Percentiles rank a stretch among this genome's conserved stretches.
phyloP scores from a whole-genome alignment of 2,329 filamentous ascomycete species.

The Chaetomium globosum region DNA sequence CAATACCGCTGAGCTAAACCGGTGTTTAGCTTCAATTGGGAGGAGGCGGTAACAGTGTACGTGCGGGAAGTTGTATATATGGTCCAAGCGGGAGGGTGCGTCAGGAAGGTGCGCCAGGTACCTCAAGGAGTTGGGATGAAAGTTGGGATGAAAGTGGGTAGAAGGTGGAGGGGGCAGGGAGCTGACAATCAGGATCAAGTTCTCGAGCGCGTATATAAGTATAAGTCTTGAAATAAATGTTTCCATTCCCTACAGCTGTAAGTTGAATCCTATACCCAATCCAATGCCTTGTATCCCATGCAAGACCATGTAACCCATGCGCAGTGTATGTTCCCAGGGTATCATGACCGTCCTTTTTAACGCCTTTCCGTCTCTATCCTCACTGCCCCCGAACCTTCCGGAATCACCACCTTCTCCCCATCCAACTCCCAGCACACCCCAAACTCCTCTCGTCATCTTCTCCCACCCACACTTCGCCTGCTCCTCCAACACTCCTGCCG shows the following conservation, averaged over 20 bases:
- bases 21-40: not conserved
- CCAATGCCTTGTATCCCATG: not conserved
- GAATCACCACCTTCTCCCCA: constrained; percentile 76
- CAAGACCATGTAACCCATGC: not conserved
- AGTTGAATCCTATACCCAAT: not conserved
- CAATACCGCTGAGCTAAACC: not conserved
- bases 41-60: not conserved
- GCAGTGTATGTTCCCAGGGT: constrained; percentile 1
- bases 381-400: constrained; percentile 54
- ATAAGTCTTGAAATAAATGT: not conserved
- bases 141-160: not conserved
- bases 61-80: not conserved
- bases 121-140: not conserved
- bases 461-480: constrained; percentile 72
- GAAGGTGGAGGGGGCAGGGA: no score
- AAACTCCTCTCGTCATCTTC: constrained; percentile 65
- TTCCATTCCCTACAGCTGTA: not conserved
- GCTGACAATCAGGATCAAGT: no score
- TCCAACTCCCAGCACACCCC: constrained; percentile 85
- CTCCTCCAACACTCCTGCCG: constrained; percentile 68
- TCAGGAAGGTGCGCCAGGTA: not conserved
- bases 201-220: no score
- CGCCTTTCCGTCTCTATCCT: not conserved
- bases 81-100: not conserved
- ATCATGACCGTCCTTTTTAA: constrained; percentile 1